Percentiles rank a stretch among this genome's conserved stretches.
Conservation (phyloP, 2,329 filamentous ascomycete species). For the Ascochyta koolunga region DNA sequence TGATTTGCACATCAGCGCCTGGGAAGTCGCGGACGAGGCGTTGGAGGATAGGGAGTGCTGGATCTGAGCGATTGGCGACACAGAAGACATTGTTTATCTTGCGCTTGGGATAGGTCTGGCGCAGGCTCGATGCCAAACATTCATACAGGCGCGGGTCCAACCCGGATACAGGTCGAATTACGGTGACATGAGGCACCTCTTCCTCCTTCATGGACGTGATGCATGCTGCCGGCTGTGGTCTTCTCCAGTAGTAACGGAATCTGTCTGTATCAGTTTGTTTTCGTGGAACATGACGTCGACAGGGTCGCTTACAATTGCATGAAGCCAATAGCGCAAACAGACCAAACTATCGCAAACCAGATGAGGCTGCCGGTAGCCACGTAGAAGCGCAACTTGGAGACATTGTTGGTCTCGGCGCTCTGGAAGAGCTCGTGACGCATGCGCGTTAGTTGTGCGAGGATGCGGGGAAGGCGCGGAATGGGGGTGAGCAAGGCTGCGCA, state of each 20-base stretch:
- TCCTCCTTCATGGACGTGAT: slow-evolving; percentile 41
- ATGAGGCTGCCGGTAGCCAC: slow-evolving; percentile 57
- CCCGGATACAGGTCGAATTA: slow-evolving; percentile 92
- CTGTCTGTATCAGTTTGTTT: slow-evolving; percentile 45
- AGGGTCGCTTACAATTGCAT: slow-evolving; percentile 59
- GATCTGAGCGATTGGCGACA: slow-evolving; percentile 74
- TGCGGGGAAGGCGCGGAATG: slow-evolving; percentile 10
- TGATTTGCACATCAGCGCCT: slow-evolving; percentile 70
- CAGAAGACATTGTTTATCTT: slow-evolving; percentile 84
- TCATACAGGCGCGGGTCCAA: slow-evolving; percentile 90
- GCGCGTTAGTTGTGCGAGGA: slow-evolving; percentile 30
- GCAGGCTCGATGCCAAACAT: slow-evolving; percentile 85
- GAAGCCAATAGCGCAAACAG: slow-evolving; percentile 65
- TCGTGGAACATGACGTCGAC: not conserved
- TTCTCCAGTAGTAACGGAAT: slow-evolving; percentile 60
- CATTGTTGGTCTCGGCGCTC: slow-evolving; percentile 35
- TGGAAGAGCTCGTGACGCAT: slow-evolving; percentile 40
- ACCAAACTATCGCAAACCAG: slow-evolving; percentile 62
- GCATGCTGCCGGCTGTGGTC: slow-evolving; percentile 52
- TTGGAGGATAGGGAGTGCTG: slow-evolving; percentile 76
- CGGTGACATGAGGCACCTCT: slow-evolving; percentile 79
- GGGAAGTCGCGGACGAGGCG: slow-evolving; percentile 77
- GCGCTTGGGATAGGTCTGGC: slow-evolving; percentile 76
- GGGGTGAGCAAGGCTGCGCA: not conserved
- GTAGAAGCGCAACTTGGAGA: slow-evolving; percentile 44